Conservation (phyloP, 306 rosid genomes). For the Citrullus mucosospermus region DNA sequence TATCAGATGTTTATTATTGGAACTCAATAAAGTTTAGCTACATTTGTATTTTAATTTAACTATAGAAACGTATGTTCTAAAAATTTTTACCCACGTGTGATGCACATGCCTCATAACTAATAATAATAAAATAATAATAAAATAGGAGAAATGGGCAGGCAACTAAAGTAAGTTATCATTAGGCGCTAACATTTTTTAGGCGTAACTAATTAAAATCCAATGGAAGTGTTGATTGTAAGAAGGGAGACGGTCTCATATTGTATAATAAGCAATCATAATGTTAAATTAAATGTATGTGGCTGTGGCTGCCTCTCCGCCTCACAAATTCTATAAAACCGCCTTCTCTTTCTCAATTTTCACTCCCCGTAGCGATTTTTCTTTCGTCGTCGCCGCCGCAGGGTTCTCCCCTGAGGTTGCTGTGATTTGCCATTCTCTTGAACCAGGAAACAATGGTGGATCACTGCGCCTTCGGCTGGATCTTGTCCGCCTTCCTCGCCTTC, state of each 20-base stretch:
- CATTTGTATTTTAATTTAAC: no score
- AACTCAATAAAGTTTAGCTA: no score
- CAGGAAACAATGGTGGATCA: constrained; percentile 31
- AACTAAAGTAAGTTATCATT: neutral
- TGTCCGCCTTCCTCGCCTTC: constrained; percentile 14
- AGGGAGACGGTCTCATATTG: neutral
- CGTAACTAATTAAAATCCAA: neutral
- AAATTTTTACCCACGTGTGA: no score
- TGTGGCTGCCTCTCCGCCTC: neutral
- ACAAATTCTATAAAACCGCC: neutral
- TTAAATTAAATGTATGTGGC: no score
- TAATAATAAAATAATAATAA: no score
- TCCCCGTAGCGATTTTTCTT: neutral
- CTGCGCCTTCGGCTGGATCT: constrained; percentile 36
- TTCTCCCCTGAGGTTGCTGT: constrained; percentile 8
- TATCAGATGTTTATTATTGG: no score
- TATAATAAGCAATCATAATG: no score
- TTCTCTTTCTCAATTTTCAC: neutral
- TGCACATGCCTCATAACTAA: no score
- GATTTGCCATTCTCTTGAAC: constrained; percentile 10
- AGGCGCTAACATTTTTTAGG: neutral
- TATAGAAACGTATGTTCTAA: no score
- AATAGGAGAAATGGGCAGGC: no score
- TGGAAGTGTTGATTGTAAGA: no score
- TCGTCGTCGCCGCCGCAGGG: constrained; percentile 1